Evolutionary conservation across 1,284 basidiomycete species (phyloP).

Genomic region (Sanghuangporus weigelae): DNA sequence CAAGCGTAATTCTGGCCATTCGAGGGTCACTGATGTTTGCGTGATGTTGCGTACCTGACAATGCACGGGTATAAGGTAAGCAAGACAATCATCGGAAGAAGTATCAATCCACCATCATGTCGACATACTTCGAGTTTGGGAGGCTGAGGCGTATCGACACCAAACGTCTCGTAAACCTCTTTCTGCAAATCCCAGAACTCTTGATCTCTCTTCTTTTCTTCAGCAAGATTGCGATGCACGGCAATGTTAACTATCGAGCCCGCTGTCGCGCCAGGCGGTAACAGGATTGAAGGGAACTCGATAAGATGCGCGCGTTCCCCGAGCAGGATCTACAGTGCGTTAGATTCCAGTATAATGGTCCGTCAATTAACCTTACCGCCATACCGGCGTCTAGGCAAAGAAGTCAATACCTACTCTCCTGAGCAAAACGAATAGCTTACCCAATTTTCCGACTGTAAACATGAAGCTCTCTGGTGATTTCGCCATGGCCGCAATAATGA

Average conservation of each 20-base stretch:
- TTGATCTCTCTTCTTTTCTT: conserved; percentile 75
- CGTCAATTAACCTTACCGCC: conserved; percentile 46
- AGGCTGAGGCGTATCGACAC: conserved; percentile 59
- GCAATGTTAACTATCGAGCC: conserved; percentile 97
- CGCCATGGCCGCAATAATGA: conserved; percentile 4
- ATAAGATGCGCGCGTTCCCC: conserved; percentile 91
- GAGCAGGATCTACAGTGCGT: conserved; percentile 67
- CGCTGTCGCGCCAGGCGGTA: conserved; percentile 84
- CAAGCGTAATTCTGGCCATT: conserved; percentile 85
- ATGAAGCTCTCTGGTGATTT: conserved; percentile 44
- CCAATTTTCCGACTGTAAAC: conserved; percentile 71
- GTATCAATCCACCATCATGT: background rate
- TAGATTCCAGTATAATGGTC: background rate
- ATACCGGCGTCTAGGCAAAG: conserved; percentile 63
- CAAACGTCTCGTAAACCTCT: conserved; percentile 73
- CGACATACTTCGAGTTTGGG: conserved; percentile 63
- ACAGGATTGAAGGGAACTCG: conserved; percentile 89
- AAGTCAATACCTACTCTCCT: conserved; percentile 12
- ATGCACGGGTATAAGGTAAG: background rate
- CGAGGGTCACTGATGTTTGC: conserved; percentile 90
- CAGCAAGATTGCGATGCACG: conserved; percentile 76
- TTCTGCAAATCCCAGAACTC: conserved; percentile 83
- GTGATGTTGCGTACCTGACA: conserved; percentile 83
- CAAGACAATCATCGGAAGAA: background rate
- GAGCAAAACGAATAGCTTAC: conserved; percentile 30